These are phyloP conservation scores for Sicyos baderoa DNA, from an alignment of 306 rosid genomes.

Conservation along the genomic window DNA sequence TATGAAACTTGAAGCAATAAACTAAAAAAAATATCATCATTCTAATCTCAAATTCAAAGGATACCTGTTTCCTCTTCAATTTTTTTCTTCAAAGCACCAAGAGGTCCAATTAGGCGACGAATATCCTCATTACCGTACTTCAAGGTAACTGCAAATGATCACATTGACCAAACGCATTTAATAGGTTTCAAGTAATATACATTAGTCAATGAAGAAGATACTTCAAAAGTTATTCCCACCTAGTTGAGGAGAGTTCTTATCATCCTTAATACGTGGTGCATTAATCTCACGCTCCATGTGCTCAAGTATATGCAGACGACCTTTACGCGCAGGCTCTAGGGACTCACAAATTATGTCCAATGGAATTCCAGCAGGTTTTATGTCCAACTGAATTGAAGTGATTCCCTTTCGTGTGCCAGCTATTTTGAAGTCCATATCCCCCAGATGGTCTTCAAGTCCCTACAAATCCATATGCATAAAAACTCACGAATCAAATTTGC, in stretches of 20 bases:
- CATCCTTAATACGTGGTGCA: conserved; percentile 46
- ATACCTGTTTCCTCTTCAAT: conserved; percentile 88
- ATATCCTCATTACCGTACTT: conserved; percentile 74
- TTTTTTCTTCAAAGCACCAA: conserved; percentile 67
- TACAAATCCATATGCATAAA: conserved; percentile 20
- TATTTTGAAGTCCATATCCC: conserved; percentile 97
- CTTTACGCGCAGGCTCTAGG: conserved; percentile 81
- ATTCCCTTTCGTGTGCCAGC: conserved; percentile 81
- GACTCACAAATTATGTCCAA: conserved; percentile 77
- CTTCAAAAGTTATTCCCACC: conserved; percentile 35
- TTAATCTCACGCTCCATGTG: conserved; percentile 76
- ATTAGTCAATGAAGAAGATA: conserved; percentile 11
- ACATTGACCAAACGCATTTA: conserved; percentile 24
- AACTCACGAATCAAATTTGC: background rate
- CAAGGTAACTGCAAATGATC: conserved; percentile 56
- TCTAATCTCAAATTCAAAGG: background rate
- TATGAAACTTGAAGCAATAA: background rate
- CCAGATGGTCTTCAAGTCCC: conserved; percentile 99
- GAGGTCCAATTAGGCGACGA: conserved; percentile 85
- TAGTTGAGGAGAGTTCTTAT: conserved; percentile 57
- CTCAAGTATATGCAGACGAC: conserved; percentile 81
- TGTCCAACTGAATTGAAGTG: conserved; percentile 88
- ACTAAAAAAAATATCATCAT: background rate
- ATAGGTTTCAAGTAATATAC: conserved; percentile 16
- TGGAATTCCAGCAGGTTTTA: conserved; percentile 97